Evolutionary conservation across 352 stramenopile genomes (phyloP).

Genomic region (Phytophthora brassicae): DNA sequence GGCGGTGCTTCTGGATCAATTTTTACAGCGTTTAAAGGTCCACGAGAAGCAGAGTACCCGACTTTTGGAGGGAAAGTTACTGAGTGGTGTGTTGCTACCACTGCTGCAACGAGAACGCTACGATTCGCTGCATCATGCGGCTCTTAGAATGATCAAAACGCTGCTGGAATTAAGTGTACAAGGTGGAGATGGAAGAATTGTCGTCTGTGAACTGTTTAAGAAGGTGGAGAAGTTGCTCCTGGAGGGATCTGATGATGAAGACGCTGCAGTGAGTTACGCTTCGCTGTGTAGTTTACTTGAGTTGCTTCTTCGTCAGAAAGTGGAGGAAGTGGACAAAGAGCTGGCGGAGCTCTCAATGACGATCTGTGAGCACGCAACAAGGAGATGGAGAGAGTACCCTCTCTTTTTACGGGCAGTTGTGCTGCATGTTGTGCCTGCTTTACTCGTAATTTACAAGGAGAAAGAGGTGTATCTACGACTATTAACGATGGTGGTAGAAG

Average conservation of each 20-base stretch:
- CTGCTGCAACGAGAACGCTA: conserved; percentile 31
- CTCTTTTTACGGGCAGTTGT: conserved; percentile 49
- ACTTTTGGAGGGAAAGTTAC: conserved; percentile 13
- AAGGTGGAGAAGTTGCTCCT: conserved; percentile 12
- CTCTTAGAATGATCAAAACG: conserved; percentile 28
- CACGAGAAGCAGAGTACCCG: background rate
- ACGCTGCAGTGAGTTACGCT: conserved; percentile 32
- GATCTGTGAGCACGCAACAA: conserved; percentile 46
- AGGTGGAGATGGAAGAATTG: background rate
- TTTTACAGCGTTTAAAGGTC: conserved; percentile 16
- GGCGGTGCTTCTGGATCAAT: conserved; percentile 28
- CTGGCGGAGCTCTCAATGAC: conserved; percentile 23
- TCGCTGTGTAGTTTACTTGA: conserved; percentile 55
- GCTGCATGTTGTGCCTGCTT: conserved; percentile 46
- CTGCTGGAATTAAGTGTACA: conserved; percentile 18
- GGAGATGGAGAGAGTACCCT: conserved; percentile 37
- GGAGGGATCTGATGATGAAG: conserved; percentile 3
- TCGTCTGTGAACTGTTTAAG: conserved; percentile 16
- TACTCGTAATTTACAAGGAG: conserved; percentile 26
- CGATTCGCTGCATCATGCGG: conserved; percentile 30
- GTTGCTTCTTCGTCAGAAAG: conserved; percentile 34
- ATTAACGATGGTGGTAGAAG: conserved; percentile 22
- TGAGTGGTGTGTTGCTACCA: conserved; percentile 34
- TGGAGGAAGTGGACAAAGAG: background rate
- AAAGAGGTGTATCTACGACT: conserved; percentile 17